Conservation (phyloP, 768 basidiomycete genomes). For the Mycena vitilis region DNA sequence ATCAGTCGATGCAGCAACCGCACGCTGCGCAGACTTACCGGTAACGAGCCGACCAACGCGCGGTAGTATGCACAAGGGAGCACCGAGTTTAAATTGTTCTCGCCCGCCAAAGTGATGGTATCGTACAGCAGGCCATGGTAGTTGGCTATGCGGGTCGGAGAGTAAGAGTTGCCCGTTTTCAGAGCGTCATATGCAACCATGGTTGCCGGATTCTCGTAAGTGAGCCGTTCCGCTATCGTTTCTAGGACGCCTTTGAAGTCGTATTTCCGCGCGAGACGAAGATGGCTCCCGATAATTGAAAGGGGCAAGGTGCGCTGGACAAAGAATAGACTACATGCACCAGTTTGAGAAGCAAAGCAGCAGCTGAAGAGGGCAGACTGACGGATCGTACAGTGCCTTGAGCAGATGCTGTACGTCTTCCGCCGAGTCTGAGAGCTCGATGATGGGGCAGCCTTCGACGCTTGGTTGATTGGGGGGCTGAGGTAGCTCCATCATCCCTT, state of each 20-base stretch:
- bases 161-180: conserved; percentile 12
- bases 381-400: conserved; percentile 34
- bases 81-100: conserved; percentile 21
- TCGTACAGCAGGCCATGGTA: conserved; percentile 23
- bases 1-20: neutral
- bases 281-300: conserved; percentile 6
- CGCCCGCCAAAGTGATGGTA: conserved; percentile 28
- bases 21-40: neutral
- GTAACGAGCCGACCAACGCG: neutral
- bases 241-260: conserved; percentile 18
- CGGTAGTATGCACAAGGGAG: conserved; percentile 31
- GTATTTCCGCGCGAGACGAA: conserved; percentile 24
- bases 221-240: conserved; percentile 23
- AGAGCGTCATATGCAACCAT: conserved; percentile 27
- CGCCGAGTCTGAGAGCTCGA: conserved; percentile 30
- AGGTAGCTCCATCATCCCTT: conserved; percentile 24
- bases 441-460: conserved; percentile 33
- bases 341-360: neutral
- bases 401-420: conserved; percentile 32
- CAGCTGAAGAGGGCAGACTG: neutral
- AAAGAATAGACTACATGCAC: conserved; percentile 11
- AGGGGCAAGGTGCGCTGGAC: conserved; percentile 10
- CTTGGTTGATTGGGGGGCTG: conserved; percentile 28
- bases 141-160: conserved; percentile 14
- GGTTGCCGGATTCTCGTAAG: conserved; percentile 24